phyloP scores from a whole-genome alignment of 1,139 yeast genomes.

The Suhomyces anneliseae region DNA sequence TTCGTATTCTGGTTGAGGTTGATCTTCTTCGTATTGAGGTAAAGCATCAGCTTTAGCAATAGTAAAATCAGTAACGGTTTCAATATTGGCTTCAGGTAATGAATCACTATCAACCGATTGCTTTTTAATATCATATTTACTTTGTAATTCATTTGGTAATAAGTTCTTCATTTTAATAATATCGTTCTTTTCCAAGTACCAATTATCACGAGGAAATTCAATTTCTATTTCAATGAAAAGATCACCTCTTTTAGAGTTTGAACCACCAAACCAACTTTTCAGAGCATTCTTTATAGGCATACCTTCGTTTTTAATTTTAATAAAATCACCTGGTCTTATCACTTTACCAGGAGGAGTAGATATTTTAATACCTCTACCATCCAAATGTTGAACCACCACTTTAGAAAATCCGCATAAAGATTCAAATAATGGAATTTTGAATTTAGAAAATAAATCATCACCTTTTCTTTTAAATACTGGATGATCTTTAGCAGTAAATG shows the following conservation, averaged over 20 bases:
- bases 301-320: constrained; percentile 75
- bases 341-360: constrained; percentile 76
- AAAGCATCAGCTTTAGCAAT: constrained; percentile 30
- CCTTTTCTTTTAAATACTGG: constrained; percentile 56
- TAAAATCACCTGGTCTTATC: constrained; percentile 70
- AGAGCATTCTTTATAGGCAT: constrained; percentile 62
- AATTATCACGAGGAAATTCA: constrained; percentile 80
- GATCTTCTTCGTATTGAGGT: constrained; percentile 38
- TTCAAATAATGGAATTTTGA: constrained; percentile 69
- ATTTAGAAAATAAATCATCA: constrained; percentile 61
- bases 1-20: constrained; percentile 17
- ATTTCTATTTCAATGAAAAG: constrained; percentile 69
- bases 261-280: constrained; percentile 35
- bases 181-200: constrained; percentile 73
- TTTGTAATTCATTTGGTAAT: constrained; percentile 46
- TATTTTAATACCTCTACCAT: constrained; percentile 69
- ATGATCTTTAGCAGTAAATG: constrained; percentile 50
- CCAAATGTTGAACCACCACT: constrained; percentile 71
- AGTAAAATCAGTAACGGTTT: constrained; percentile 42
- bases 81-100: constrained; percentile 40
- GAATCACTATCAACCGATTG: constrained; percentile 29
- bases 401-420: constrained; percentile 80
- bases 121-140: constrained; percentile 21
- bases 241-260: constrained; percentile 55
- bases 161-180: constrained; percentile 51